Conservation (phyloP, 306 rosid species). For the Ceratonia siliqua region DNA sequence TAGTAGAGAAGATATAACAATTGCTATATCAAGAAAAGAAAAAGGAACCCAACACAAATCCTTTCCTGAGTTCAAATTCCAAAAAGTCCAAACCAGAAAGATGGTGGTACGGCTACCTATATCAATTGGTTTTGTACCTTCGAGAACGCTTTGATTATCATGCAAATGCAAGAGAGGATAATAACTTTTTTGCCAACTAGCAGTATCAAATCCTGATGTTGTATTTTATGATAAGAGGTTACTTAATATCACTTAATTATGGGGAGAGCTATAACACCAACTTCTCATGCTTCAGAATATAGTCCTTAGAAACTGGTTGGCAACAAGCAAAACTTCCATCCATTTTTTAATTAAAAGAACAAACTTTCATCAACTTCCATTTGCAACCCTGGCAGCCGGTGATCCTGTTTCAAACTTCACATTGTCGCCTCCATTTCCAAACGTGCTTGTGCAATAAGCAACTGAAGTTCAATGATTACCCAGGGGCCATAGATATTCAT, state of each 20-base stretch:
- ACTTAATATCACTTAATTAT: constrained; percentile 6
- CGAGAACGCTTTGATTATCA: neutral
- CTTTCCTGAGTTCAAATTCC: constrained; percentile 5
- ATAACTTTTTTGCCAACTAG: neutral
- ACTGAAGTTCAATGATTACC: neutral
- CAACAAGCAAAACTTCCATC: neutral
- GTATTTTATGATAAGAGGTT: neutral
- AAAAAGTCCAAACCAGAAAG: neutral
- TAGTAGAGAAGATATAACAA: constrained; percentile 2
- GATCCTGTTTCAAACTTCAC: neutral
- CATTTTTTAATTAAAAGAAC: neutral
- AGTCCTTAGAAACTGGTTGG: neutral
- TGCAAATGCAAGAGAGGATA: neutral
- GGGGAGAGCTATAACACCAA: neutral
- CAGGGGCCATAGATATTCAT: neutral
- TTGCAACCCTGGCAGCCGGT: neutral
- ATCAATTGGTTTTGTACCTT: neutral
- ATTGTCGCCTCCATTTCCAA: neutral
- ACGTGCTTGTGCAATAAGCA: neutral
- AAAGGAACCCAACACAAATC: constrained; percentile 14
- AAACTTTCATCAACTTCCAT: neutral
- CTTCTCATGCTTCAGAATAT: constrained; percentile 10
- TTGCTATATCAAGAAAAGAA: constrained; percentile 1
- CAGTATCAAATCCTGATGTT: neutral
- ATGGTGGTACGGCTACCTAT: neutral